Conservation (phyloP, 305 asterid genomes). For the Plantago rigida region DNA sequence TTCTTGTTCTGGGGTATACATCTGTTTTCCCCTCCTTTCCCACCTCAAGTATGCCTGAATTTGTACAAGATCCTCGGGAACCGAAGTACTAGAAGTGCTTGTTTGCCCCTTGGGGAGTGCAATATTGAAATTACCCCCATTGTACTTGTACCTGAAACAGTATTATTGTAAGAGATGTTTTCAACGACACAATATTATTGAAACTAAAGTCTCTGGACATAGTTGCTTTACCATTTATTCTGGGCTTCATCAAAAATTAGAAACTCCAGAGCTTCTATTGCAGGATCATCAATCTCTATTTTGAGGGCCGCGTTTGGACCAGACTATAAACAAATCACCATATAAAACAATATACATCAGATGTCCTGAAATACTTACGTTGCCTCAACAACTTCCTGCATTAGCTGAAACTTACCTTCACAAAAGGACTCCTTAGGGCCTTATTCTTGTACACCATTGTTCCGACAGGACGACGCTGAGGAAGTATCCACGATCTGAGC, state of each 20-base stretch:
- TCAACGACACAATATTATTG: constrained; percentile 20
- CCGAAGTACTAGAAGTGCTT: constrained; percentile 40
- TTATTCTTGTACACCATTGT: constrained; percentile 59
- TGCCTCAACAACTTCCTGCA: constrained; percentile 12
- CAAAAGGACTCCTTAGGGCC: constrained; percentile 90
- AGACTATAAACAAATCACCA: constrained; percentile 44
- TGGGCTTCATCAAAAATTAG: constrained; percentile 71
- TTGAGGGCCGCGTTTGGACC: constrained; percentile 59
- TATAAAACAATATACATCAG: constrained; percentile 24
- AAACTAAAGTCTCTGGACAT: constrained; percentile 8
- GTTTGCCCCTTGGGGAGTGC: constrained; percentile 43
- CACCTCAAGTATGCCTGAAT: constrained; percentile 89
- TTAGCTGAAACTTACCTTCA: constrained; percentile 47
- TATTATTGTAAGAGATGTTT: constrained; percentile 2
- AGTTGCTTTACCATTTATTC: constrained; percentile 62
- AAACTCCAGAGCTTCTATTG: constrained; percentile 85
- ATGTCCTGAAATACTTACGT: constrained; percentile 18
- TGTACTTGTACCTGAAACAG: constrained; percentile 69
- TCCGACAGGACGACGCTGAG: constrained; percentile 65
- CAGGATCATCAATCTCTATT: constrained; percentile 80
- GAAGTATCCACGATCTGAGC: constrained; percentile 75
- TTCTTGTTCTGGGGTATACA: constrained; percentile 70
- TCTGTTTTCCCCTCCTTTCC: constrained; percentile 92
- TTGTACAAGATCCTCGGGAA: constrained; percentile 97
- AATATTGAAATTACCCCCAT: constrained; percentile 68